These are phyloP conservation scores for Leishmania tropica DNA, from an alignment of 208 protist species.

Conservation along the genomic window DNA sequence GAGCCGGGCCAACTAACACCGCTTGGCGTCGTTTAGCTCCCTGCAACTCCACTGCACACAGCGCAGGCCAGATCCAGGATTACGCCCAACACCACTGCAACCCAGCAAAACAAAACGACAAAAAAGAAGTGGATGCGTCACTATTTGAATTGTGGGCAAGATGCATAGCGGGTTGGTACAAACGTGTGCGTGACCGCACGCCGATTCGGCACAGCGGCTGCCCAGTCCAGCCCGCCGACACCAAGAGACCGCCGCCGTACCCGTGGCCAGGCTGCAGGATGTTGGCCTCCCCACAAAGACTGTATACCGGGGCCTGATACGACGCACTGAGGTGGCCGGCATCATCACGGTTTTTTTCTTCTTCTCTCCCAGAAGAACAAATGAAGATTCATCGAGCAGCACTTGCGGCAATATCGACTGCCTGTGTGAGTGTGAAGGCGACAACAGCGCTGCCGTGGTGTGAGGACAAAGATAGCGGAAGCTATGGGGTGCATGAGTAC, in stretches of 20 bases:
- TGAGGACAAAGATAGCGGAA: not conserved
- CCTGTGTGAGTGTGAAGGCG: not conserved
- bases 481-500: not conserved
- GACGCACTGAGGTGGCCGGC: not conserved
- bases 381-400: not conserved
- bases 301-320: not conserved
- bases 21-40: not conserved
- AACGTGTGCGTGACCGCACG: not conserved
- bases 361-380: not conserved
- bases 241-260: not conserved
- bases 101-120: not conserved
- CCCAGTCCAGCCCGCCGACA: not conserved
- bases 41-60: not conserved
- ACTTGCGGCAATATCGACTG: not conserved
- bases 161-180: not conserved
- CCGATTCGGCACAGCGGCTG: not conserved
- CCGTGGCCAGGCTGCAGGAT: not conserved
- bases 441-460: not conserved
- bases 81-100: not conserved
- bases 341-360: too few relatives aligned
- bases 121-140: not conserved
- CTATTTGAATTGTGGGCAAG: not conserved
- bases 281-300: not conserved
- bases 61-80: not conserved
- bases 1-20: not conserved